phyloP scores from a whole-genome alignment of 495 filamentous ascomycete species.

The Lasiosphaeria ovina region DNA sequence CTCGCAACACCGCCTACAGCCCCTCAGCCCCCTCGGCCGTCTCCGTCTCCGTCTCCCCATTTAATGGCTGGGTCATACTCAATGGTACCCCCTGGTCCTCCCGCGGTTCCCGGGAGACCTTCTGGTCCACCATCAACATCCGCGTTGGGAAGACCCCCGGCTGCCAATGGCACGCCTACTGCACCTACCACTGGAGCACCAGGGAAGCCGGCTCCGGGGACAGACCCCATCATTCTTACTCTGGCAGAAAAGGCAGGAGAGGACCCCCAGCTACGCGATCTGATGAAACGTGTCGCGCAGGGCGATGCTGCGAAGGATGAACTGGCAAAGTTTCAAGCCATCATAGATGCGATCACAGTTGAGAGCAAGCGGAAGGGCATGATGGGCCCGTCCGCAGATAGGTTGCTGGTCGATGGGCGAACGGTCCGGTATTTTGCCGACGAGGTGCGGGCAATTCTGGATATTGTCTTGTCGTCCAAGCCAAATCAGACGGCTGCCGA shows the following conservation, averaged over 20 bases:
- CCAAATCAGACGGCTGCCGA: conserved; percentile 42
- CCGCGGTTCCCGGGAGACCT: conserved; percentile 17
- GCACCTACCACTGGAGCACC: conserved; percentile 28
- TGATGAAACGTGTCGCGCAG: conserved; percentile 93
- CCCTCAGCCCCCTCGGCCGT: conserved; percentile 10
- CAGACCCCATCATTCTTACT: conserved; percentile 94
- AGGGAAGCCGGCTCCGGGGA: conserved; percentile 42
- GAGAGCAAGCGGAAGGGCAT: conserved; percentile 45
- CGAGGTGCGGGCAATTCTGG: conserved; percentile 46
- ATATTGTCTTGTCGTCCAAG: conserved; percentile 46
- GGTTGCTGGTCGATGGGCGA: conserved; percentile 42
- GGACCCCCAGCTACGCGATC: conserved; percentile 83
- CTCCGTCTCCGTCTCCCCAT: conserved; percentile 5
- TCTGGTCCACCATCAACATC: background rate
- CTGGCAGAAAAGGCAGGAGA: conserved; percentile 82
- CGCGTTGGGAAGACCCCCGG: conserved; percentile 11
- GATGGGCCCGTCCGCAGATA: conserved; percentile 43
- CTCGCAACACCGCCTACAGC: background rate
- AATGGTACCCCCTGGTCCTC: background rate
- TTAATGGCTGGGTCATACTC: background rate
- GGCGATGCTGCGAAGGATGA: conserved; percentile 79
- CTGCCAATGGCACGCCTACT: conserved; percentile 26
- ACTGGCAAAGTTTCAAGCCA: conserved; percentile 81
- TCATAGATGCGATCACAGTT: conserved; percentile 84
- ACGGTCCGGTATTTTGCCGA: conserved; percentile 49